Conservation (phyloP, 495 filamentous ascomycete species). For the Trichoderma gamsii region DNA sequence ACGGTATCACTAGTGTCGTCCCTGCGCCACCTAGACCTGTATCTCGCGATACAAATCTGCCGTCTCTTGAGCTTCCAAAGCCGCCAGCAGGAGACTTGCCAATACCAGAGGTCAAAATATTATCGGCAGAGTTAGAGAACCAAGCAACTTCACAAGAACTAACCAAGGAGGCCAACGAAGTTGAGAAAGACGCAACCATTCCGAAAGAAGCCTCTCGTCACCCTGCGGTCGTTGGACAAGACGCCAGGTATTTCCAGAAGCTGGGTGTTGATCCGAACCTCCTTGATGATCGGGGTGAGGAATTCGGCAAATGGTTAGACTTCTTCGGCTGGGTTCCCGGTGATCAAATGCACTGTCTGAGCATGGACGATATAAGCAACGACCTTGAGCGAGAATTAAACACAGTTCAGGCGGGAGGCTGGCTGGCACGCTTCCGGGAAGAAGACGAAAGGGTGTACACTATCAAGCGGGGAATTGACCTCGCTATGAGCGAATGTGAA, state of each 20-base stretch:
- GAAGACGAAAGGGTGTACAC: conserved; percentile 82
- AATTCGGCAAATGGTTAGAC: conserved; percentile 69
- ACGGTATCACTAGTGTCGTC: conserved; percentile 83
- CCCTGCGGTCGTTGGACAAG: conserved; percentile 64
- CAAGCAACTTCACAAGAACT: conserved; percentile 33
- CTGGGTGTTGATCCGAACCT: conserved; percentile 67
- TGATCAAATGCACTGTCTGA: conserved; percentile 59
- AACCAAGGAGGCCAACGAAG: conserved; percentile 44
- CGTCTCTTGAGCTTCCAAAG: conserved; percentile 25
- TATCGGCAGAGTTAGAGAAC: conserved; percentile 32
- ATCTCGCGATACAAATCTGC: conserved; percentile 15
- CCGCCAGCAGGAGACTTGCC: conserved; percentile 28
- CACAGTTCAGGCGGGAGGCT: conserved; percentile 85
- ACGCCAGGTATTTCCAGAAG: conserved; percentile 68
- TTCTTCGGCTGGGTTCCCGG: conserved; percentile 86
- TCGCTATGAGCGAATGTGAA: conserved; percentile 86
- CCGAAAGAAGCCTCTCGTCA: conserved; percentile 39
- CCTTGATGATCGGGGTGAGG: conserved; percentile 57
- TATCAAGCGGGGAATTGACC: conserved; percentile 77
- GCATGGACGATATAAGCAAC: conserved; percentile 73
- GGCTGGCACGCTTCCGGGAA: conserved; percentile 81
- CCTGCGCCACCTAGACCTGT: conserved; percentile 59
- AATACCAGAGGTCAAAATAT: conserved; percentile 49
- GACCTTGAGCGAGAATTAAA: conserved; percentile 83
- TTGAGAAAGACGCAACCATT: conserved; percentile 29